Base-by-base conservation (phyloP, 116 monocot species). In the Trichopus zeylanicus region DNA sequence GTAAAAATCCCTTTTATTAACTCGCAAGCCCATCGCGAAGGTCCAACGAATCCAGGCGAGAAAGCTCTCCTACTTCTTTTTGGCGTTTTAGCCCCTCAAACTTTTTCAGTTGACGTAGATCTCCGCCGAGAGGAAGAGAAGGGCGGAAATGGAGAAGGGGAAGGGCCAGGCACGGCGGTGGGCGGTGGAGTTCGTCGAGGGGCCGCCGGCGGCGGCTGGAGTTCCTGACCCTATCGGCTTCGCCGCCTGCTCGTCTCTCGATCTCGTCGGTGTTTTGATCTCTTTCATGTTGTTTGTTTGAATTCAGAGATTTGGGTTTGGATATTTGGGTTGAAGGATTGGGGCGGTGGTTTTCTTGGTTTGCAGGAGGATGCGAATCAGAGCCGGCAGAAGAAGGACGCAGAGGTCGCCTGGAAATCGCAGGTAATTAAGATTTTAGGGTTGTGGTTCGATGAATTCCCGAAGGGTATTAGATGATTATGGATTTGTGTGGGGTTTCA, bases 371-470 rank as follows among this genome's bases (percentile, higher is more conserved):
- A 89, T 62, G 65, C 81, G 18, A 83, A 51, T 31, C 75, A 66
- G 8, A 59, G 70, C 46, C 75, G 86, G 20, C 86, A 94, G 78
- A 83, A 78, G 81, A 94, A 89, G 73, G 94, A 94, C 1, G 83
- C 86, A 3, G 94, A 94, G 75, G 77, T 83, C 4, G 73, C 78
- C 4, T 89, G 94, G 94, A 94, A 89, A 59, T 31, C 86, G 12
- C 89, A 89, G 89, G 94, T 94, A 57, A n/a, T 42, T 22, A 28
- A 16, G 24, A 19, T 12, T 29, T 64, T 38, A 59, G 22, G 28
- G 13, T n/a, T n/a, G n/a, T n/a, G n/a, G n/a, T n/a, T n/a, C n/a
- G n/a, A n/a, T n/a, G n/a, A n/a, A n/a, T n/a, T n/a, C n/a, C n/a
- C n/a, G n/a, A n/a, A n/a, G n/a, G n/a, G n/a, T n/a, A n/a, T n/a